Conservation (phyloP, 768 basidiomycete species). For the Russula virescens region DNA sequence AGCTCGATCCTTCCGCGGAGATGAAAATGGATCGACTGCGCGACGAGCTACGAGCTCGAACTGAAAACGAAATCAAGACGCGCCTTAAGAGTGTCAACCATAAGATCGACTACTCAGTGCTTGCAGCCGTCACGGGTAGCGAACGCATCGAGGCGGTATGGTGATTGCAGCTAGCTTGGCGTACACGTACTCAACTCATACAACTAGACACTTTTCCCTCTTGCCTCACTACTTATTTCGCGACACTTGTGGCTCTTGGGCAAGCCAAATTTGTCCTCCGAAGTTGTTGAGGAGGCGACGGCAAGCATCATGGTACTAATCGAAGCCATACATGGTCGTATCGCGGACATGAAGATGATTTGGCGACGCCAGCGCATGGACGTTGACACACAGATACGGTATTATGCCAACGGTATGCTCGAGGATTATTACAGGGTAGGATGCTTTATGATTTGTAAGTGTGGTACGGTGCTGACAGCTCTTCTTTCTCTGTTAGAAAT, state of each 20-base stretch:
- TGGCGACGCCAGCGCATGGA: conserved; percentile 21
- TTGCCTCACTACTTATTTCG: conserved; percentile 7
- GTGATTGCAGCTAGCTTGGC: not conserved
- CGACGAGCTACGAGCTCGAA: conserved; percentile 4
- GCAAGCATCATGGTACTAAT: not conserved
- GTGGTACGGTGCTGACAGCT: not conserved
- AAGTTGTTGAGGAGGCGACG: conserved; percentile 3
- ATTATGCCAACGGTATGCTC: conserved; percentile 20
- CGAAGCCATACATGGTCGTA: conserved; percentile 2
- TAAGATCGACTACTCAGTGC: conserved; percentile 10
- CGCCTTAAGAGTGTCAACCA: conserved; percentile 17
- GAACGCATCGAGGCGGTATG: conserved; percentile 13
- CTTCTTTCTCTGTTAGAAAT: not conserved
- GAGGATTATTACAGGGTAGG: conserved; percentile 19
- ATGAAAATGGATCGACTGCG: conserved; percentile 19
- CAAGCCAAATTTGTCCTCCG: conserved; percentile 4
- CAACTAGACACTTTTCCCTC: conserved; percentile 4
- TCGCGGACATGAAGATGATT: conserved; percentile 10
- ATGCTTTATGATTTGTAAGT: not conserved
- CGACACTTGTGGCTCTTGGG: conserved; percentile 13
- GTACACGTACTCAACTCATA: not conserved
- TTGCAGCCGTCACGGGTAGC: conserved; percentile 15
- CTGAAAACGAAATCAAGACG: conserved; percentile 9
- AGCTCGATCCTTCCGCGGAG: conserved; percentile 3
- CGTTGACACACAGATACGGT: conserved; percentile 15